A percentile compares a stretch with the other conserved stretches of the same genome.
Conservation (phyloP, 1,139 yeast species). For the Kodamaea arcana region DNA sequence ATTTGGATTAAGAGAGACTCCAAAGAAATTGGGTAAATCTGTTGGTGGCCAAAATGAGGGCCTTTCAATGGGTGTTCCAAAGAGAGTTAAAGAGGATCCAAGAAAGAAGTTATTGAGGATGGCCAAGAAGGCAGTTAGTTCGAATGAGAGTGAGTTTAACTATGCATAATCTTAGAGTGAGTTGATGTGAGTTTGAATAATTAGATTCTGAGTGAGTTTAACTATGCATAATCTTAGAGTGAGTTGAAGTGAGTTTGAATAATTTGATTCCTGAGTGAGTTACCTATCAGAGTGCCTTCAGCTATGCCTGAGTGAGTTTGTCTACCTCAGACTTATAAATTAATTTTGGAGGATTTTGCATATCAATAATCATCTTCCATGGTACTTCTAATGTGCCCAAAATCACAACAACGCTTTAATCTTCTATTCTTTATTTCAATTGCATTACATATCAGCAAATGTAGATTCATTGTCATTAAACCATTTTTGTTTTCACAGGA, state of each 20-base stretch:
- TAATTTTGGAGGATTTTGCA: constrained; percentile 19
- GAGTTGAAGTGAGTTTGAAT: no score
- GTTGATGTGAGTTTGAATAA: no score
- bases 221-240: constrained; percentile 41
- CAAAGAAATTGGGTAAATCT: constrained; percentile 63
- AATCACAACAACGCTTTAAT: no score
- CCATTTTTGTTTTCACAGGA: no score
- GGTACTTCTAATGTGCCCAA: no score
- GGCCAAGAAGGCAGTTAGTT: constrained; percentile 68
- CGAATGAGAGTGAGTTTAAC: constrained; percentile 71
- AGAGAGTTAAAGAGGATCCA: constrained; percentile 51
- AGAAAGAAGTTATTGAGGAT: constrained; percentile 69
- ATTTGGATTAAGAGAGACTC: constrained; percentile 92
- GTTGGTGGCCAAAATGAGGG: constrained; percentile 23
- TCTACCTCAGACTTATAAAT: no score
- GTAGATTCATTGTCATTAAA: no score
- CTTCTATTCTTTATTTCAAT: no score
- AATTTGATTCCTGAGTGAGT: constrained; percentile 45
- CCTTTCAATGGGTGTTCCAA: constrained; percentile 12
- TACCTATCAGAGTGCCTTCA: constrained; percentile 80
- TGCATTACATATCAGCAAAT: no score
- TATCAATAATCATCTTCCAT: no score
- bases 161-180: no score
- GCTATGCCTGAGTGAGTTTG: constrained; percentile 41
- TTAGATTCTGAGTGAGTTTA: constrained; percentile 67